phyloP scores from a whole-genome alignment of 176 grass and related monocot species.

The Poa annua region DNA sequence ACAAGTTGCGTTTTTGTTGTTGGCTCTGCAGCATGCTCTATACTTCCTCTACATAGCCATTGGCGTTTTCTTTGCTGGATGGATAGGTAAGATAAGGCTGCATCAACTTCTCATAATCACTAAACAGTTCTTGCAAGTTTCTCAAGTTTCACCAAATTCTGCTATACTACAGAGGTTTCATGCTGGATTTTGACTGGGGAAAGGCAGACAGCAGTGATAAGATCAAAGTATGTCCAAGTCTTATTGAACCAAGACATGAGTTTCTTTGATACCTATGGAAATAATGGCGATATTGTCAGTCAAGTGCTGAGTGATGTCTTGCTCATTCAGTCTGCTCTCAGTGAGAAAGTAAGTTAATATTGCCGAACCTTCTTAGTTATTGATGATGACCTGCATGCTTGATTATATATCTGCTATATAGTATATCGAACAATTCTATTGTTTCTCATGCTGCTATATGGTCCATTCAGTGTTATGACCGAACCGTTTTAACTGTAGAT shows the following conservation, averaged over 20 bases:
- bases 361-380: slow-evolving; percentile 4
- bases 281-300: slow-evolving; percentile 98
- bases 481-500: not conserved
- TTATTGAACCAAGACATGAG: slow-evolving; percentile 99
- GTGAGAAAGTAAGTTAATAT: slow-evolving; percentile 77
- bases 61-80: slow-evolving; percentile 86
- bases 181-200: slow-evolving; percentile 99
- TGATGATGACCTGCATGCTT: not conserved
- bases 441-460: not conserved
- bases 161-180: slow-evolving; percentile 75
- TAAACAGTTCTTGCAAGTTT: not conserved
- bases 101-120: slow-evolving; percentile 6
- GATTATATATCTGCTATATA: not conserved
- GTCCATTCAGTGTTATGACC: not conserved
- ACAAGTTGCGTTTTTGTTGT: slow-evolving; percentile 13
- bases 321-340: slow-evolving; percentile 95
- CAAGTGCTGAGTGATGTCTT: slow-evolving; percentile 99
- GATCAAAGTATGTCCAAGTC: slow-evolving; percentile 94
- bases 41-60: slow-evolving; percentile 94
- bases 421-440: not conserved
- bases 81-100: slow-evolving; percentile 77
- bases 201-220: slow-evolving; percentile 93
- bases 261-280: slow-evolving; percentile 98
- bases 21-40: slow-evolving; percentile 72
- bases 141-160: slow-evolving; percentile 46